Conservation (phyloP, 208 protist species). For the Trypanosoma lewisi region DNA sequence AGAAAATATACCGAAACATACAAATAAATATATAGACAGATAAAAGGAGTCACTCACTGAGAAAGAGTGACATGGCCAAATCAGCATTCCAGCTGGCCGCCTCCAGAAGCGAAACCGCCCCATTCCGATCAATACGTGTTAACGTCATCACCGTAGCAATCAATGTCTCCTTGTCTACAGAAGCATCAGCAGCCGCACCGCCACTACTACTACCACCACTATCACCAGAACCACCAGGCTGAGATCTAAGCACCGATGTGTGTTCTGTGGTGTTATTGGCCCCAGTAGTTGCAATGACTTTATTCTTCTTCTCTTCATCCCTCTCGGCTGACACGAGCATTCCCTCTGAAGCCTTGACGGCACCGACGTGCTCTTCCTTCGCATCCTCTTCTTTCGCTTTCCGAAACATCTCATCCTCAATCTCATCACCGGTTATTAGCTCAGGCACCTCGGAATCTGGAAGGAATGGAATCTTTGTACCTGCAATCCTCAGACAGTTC, state of each 20-base stretch:
- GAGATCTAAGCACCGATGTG: neutral
- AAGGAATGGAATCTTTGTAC: slow-evolving; percentile 53
- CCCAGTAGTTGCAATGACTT: no score
- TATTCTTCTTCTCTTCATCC: neutral
- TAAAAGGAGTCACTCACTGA: slow-evolving; percentile 10
- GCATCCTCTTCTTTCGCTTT: neutral
- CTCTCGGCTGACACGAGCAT: neutral
- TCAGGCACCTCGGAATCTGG: slow-evolving; percentile 48
- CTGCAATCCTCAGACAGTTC: slow-evolving; percentile 52
- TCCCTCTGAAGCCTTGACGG: neutral
- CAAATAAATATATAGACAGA: slow-evolving; percentile 4
- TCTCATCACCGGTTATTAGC: neutral
- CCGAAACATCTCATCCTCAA: neutral
- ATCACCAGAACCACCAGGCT: neutral
- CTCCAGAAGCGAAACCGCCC: slow-evolving; percentile 43
- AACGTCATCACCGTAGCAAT: slow-evolving; percentile 36
- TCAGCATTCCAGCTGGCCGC: slow-evolving; percentile 48
- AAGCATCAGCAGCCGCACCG: neutral
- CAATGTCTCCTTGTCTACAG: neutral
- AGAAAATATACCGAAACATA: neutral
- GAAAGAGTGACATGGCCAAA: slow-evolving; percentile 31
- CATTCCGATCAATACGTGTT: slow-evolving; percentile 26
- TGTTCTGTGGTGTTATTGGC: neutral
- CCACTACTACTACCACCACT: neutral
- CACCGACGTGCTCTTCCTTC: neutral